phyloP scores from a whole-genome alignment of 2,329 filamentous ascomycete species.

The Monascus ruber region DNA sequence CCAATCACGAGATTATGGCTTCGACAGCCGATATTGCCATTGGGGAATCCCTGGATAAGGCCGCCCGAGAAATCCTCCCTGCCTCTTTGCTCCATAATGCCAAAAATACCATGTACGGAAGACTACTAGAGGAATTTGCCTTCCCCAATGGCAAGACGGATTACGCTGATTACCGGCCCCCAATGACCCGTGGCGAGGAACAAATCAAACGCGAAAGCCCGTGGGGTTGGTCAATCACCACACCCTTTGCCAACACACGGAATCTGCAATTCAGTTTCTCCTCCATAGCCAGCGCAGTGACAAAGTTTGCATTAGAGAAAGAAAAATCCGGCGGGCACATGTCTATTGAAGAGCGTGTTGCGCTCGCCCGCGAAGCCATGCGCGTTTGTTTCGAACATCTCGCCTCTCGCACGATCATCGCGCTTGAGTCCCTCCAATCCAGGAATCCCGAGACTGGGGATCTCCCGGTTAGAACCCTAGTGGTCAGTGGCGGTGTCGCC shows the following conservation, averaged over 20 bases:
- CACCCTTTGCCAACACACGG: slow-evolving; percentile 52
- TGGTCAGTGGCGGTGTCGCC: slow-evolving; percentile 84
- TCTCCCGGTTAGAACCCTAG: slow-evolving; percentile 46
- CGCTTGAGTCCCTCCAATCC: slow-evolving; percentile 38
- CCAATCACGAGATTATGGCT: slow-evolving; percentile 61
- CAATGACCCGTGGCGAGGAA: slow-evolving; percentile 48
- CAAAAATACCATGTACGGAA: slow-evolving; percentile 66
- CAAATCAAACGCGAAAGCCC: slow-evolving; percentile 37
- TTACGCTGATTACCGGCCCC: slow-evolving; percentile 45
- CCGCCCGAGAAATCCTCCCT: slow-evolving; percentile 66
- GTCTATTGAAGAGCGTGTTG: slow-evolving; percentile 49
- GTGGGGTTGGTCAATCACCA: slow-evolving; percentile 58
- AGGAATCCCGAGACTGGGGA: slow-evolving; percentile 9
- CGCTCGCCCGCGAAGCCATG: slow-evolving; percentile 64
- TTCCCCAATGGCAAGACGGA: slow-evolving; percentile 43
- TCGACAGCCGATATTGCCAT: slow-evolving; percentile 70
- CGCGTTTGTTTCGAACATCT: slow-evolving; percentile 79
- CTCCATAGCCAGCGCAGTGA: slow-evolving; percentile 55
- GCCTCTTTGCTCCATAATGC: slow-evolving; percentile 40
- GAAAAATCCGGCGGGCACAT: slow-evolving; percentile 26
- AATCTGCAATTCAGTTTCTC: slow-evolving; percentile 63
- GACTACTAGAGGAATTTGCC: slow-evolving; percentile 66
- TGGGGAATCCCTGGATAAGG: slow-evolving; percentile 82
- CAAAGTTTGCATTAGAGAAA: slow-evolving; percentile 41
- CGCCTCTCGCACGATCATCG: slow-evolving; percentile 60